Evolutionary conservation across 2,329 filamentous ascomycete genomes (phyloP).

Genomic region (Fusarium mundagurra): DNA sequence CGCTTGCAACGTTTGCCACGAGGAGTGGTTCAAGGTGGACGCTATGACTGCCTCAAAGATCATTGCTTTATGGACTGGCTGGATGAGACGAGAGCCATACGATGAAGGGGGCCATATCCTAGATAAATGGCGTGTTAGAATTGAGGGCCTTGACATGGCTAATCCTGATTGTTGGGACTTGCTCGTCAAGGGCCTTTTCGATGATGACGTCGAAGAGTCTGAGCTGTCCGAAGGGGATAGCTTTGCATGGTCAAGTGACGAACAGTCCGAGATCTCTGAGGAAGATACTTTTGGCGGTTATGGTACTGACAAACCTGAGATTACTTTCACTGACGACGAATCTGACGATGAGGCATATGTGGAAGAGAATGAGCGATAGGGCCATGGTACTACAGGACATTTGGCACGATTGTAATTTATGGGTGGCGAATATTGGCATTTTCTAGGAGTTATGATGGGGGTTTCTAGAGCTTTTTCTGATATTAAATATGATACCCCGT

Average conservation of each 20-base stretch:
- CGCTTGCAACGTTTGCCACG: constrained; percentile 35
- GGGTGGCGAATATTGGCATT: not conserved
- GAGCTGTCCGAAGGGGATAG: constrained; percentile 20
- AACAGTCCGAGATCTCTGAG: not conserved
- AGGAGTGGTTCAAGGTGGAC: constrained; percentile 45
- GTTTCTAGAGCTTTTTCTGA: not conserved
- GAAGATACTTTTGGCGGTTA: not conserved
- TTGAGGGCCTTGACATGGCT: constrained; percentile 38
- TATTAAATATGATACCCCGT: constrained; percentile 22
- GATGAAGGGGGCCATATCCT: constrained; percentile 38
- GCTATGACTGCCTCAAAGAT: constrained; percentile 15
- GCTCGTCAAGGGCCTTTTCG: constrained; percentile 28
- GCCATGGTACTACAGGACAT: not conserved
- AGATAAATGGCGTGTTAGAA: constrained; percentile 33
- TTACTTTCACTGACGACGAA: constrained; percentile 1
- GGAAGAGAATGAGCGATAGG: not conserved
- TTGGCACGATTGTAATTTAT: constrained; percentile 1
- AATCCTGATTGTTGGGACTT: constrained; percentile 42
- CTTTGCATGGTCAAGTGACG: constrained; percentile 17
- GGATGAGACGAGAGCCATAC: constrained; percentile 44
- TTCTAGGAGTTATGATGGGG: not conserved
- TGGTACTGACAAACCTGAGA: not conserved
- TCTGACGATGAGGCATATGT: not conserved
- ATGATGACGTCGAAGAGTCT: constrained; percentile 26
- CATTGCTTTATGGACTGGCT: constrained; percentile 43